These are phyloP conservation scores for Penstemon newberryi DNA, from an alignment of 257 asterid genomes.

Conservation along the genomic window DNA sequence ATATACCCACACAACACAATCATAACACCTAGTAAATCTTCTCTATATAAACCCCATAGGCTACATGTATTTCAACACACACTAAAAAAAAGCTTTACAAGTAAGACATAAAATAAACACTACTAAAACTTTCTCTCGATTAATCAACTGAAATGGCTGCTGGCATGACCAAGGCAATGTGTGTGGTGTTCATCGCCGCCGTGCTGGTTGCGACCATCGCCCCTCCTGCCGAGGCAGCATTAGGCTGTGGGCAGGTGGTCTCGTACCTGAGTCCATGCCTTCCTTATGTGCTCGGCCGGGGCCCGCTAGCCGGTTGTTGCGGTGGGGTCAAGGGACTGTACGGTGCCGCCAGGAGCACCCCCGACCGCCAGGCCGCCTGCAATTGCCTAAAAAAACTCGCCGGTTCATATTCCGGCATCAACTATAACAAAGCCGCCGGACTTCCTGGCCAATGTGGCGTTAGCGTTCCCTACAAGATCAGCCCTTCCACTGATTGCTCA, in stretches of 20 bases:
- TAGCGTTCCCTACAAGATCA: slow-evolving; percentile 53
- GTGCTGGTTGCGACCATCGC: slow-evolving; percentile 30
- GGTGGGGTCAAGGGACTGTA: slow-evolving; percentile 35
- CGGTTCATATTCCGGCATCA: background rate
- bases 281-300: slow-evolving; percentile 34
- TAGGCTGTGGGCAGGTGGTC: slow-evolving; percentile 37
- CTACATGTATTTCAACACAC: background rate
- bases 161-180: slow-evolving; percentile 21
- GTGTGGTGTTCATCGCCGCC: slow-evolving; percentile 23
- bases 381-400: slow-evolving; percentile 40
- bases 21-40: too few relatives aligned
- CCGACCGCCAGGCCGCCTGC: slow-evolving; percentile 45
- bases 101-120: too few relatives aligned
- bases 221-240: slow-evolving; percentile 33
- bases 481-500: slow-evolving; percentile 57
- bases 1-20: too few relatives aligned
- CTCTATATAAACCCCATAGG: slow-evolving; percentile 14
- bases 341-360: slow-evolving; percentile 32
- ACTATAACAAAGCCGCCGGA: slow-evolving; percentile 39
- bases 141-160: slow-evolving; percentile 13
- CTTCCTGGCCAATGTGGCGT: slow-evolving; percentile 56
- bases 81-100: background rate
- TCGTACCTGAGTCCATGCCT: slow-evolving; percentile 33
- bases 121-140: too few relatives aligned
- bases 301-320: slow-evolving; percentile 44